Conservation (phyloP, 768 basidiomycete genomes). For the Termitomyces sp. region DNA sequence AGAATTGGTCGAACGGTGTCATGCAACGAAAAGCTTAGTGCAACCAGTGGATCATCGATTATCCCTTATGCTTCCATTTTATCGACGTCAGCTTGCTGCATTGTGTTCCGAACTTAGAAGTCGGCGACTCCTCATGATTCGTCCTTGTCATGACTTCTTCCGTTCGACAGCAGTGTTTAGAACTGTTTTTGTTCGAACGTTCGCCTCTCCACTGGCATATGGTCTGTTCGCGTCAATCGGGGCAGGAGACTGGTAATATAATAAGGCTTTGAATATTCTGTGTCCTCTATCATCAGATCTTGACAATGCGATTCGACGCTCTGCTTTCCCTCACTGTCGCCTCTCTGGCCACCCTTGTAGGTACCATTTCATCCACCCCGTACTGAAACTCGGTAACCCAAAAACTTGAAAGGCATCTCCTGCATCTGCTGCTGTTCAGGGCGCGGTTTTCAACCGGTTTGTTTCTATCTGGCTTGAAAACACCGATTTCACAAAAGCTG, state of each 20-base stretch:
- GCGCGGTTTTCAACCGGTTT: constrained; percentile 30
- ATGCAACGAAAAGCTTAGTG: neutral
- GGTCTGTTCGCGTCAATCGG: neutral
- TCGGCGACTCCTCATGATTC: neutral
- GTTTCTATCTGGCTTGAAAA: constrained; percentile 61
- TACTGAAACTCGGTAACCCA: neutral
- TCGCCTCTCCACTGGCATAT: constrained; percentile 7
- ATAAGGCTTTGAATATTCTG: neutral
- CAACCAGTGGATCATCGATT: no score
- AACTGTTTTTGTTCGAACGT: constrained; percentile 4
- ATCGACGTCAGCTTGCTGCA: neutral
- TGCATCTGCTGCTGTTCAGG: constrained; percentile 16
- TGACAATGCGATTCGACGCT: constrained; percentile 1
- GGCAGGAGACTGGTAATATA: neutral
- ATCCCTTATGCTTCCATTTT: neutral
- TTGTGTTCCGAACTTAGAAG: neutral
- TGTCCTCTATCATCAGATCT: neutral
- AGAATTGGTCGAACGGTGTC: neutral
- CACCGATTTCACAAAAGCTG: constrained; percentile 43
- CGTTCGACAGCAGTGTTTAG: neutral
- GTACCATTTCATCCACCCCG: neutral
- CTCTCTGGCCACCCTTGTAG: neutral
- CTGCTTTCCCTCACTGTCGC: neutral
- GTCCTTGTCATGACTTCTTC: neutral
- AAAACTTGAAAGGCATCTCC: neutral